Base-by-base conservation (phyloP, 768 basidiomycete species). In the Pseudohyphozyma bogoriensis region DNA sequence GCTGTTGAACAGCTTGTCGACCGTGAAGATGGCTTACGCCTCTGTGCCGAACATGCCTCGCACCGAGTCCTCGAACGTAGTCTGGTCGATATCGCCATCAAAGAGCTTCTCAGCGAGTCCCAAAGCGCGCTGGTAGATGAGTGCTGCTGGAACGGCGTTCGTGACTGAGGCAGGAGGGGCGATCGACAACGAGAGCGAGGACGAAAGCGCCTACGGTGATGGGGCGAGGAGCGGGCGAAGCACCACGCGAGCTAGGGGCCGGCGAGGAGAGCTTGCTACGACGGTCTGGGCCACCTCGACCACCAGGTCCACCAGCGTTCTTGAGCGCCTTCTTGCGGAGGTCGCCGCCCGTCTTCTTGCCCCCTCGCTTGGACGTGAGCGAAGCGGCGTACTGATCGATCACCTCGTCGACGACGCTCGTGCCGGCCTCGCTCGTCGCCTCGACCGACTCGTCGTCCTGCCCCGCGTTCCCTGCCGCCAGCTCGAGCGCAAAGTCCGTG, bases 21-120 rank as follows among this genome's bases (percentile, higher is more conserved):
- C 72, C 2, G 95, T 96, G 74, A 93, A 97, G 66, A 93, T 75
- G 56, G 84, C 80, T 76, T 89, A 96, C 6, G 89, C 91, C 84
- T 92, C 77, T 65, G 83, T 89, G 35, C 88, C 87, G 76, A 89
- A 91, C 76, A 92, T 87, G 82, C 89, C 88, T 65, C 95, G 78
- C 83, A 96, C 83, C 70, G 89, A 88, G 72, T 97, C 95, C 73
- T 97, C 93, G 69, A 91, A 97, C 26, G 84, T 82, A n/a, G 80
- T 76, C 71, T 85, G 87, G 73, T 97, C 95, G 61, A 97, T 79
- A 71, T 97, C 92, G 63, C 82, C 85, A 69, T 90, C 90, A 71
- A 97, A 96, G 44, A 93, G 74, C 78, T 87, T 88, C 74, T 97
- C 93, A 72, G 88, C 89, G 13, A 88, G 85, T 59, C 85, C 87